Conservation (phyloP, 129 eudicot genomes). For the Centrapalus pauciflorus region DNA sequence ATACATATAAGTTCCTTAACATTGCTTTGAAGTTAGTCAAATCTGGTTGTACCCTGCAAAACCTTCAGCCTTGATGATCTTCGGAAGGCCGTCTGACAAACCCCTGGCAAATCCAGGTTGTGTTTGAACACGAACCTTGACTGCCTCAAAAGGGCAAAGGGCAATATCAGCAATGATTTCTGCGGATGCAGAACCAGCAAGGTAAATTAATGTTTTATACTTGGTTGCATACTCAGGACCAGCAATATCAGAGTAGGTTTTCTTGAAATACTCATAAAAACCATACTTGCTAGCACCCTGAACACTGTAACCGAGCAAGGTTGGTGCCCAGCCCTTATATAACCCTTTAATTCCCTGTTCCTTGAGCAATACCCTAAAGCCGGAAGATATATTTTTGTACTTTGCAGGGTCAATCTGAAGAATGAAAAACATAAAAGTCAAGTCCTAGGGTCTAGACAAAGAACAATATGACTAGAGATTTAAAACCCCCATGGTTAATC, state of each 20-base stretch:
- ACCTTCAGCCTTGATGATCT: constrained; percentile 71
- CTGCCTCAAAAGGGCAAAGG: constrained; percentile 91
- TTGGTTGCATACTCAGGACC: constrained; percentile 85
- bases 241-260: constrained; percentile 68
- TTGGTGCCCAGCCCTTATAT: constrained; percentile 91
- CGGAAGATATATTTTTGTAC: constrained; percentile 69
- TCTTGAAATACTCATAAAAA: constrained; percentile 83
- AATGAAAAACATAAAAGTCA: neutral
- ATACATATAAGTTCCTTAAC: neutral
- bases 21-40: neutral
- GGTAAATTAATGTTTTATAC: constrained; percentile 77
- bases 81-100: constrained; percentile 74
- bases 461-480: neutral
- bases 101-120: constrained; percentile 86
- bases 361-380: constrained; percentile 65
- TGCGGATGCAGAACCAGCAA: constrained; percentile 91
- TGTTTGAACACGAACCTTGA: constrained; percentile 93
- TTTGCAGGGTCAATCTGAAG: constrained; percentile 78
- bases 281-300: constrained; percentile 88
- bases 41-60: constrained; percentile 47
- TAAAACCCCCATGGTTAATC: neutral
- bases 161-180: constrained; percentile 79
- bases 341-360: constrained; percentile 80
- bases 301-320: constrained; percentile 71
- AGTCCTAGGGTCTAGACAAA: neutral